These are phyloP conservation scores for Talaromyces proteolyticus DNA, from an alignment of 495 filamentous ascomycete genomes.

Conservation along the genomic window DNA sequence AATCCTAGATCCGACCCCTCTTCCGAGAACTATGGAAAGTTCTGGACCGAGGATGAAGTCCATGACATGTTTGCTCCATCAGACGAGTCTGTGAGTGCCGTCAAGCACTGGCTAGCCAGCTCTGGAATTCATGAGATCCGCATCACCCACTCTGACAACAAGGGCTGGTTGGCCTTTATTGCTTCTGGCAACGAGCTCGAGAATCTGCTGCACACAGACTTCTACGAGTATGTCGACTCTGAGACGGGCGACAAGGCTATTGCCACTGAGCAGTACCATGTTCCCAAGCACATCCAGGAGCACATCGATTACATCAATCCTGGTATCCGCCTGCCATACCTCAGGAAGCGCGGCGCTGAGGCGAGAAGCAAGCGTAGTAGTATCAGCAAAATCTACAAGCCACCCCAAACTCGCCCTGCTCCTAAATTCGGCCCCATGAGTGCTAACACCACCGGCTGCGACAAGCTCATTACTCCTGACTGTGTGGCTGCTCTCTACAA, in stretches of 20 bases:
- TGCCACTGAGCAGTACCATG: constrained; percentile 31
- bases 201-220: constrained; percentile 50
- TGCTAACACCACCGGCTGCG: constrained; percentile 35
- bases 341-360: constrained; percentile 10
- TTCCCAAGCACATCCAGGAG: constrained; percentile 40
- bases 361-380: constrained; percentile 14
- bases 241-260: constrained; percentile 30
- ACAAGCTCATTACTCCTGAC: constrained; percentile 42
- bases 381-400: not conserved
- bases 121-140: constrained; percentile 41
- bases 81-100: constrained; percentile 29
- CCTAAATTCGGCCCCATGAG: constrained; percentile 26
- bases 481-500: constrained; percentile 51
- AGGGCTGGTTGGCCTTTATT: constrained; percentile 51
- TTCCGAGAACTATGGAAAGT: constrained; percentile 49
- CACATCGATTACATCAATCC: constrained; percentile 57
- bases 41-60: constrained; percentile 42
- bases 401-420: not conserved
- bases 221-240: constrained; percentile 47
- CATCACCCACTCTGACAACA: constrained; percentile 38
- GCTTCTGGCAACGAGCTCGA: constrained; percentile 47
- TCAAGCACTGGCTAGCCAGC: constrained; percentile 42
- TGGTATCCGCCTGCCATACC: constrained; percentile 21
- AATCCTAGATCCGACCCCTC: constrained; percentile 25
- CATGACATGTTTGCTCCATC: constrained; percentile 46